phyloP scores from a whole-genome alignment of 2,329 filamentous ascomycete genomes.

The Hypomyces perniciosus region DNA sequence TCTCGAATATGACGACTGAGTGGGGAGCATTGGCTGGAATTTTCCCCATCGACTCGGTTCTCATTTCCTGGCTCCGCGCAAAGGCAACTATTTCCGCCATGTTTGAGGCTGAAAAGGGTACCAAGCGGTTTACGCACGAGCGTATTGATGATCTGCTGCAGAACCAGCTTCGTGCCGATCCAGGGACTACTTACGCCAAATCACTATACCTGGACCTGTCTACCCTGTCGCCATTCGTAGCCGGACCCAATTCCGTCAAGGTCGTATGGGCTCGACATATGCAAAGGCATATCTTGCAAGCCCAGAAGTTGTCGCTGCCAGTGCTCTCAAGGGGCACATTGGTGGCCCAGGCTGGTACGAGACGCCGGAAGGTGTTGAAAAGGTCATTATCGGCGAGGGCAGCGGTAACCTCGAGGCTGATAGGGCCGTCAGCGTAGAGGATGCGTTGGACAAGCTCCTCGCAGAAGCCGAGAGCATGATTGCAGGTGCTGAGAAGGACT shows the following conservation, averaged over 20 bases:
- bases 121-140: slow-evolving; percentile 66
- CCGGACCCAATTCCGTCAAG: slow-evolving; percentile 93
- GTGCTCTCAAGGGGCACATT: slow-evolving; percentile 69
- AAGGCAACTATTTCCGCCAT: slow-evolving; percentile 71
- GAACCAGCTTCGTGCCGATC: slow-evolving; percentile 64
- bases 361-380: slow-evolving; percentile 59
- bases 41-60: slow-evolving; percentile 72
- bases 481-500: slow-evolving; percentile 10
- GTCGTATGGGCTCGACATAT: slow-evolving; percentile 63
- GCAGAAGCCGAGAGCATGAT: slow-evolving; percentile 39
- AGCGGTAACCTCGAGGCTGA: slow-evolving; percentile 60
- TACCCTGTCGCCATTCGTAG: slow-evolving; percentile 75
- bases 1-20: slow-evolving; percentile 76
- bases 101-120: slow-evolving; percentile 43
- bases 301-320: slow-evolving; percentile 88
- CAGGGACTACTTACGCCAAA: slow-evolving; percentile 76
- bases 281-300: slow-evolving; percentile 82
- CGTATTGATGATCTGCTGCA: slow-evolving; percentile 65
- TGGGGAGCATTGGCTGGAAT: slow-evolving; percentile 61
- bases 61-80: slow-evolving; percentile 66
- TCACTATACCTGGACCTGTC: slow-evolving; percentile 74
- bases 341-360: slow-evolving; percentile 74
- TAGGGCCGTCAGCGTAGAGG: slow-evolving; percentile 59
- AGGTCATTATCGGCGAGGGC: slow-evolving; percentile 66
- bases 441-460: slow-evolving; percentile 67